A percentile compares a stretch with the other conserved stretches of the same genome.
These are phyloP conservation scores for Barnettozyma siamensis DNA, from an alignment of 805 yeast genomes.

Conservation along the genomic window DNA sequence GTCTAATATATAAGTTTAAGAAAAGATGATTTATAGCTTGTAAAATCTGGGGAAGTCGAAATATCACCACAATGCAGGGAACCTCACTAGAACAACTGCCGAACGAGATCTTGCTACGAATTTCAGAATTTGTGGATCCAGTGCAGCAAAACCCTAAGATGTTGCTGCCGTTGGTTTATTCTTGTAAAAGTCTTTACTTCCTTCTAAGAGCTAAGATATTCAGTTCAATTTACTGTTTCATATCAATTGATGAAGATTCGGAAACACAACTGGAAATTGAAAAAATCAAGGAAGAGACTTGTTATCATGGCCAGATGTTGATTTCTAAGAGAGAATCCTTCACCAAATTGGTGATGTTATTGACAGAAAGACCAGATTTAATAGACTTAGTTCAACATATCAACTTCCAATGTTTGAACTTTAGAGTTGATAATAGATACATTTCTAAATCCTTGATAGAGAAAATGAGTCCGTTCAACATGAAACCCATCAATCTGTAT, in stretches of 20 bases:
- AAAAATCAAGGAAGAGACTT: not conserved
- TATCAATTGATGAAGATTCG: conserved; percentile 12
- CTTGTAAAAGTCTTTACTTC: conserved; percentile 12
- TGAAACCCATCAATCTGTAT: conserved; percentile 6
- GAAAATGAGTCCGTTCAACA: not conserved
- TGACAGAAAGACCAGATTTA: conserved; percentile 3
- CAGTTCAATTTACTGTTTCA: conserved; percentile 11
- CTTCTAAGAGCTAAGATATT: conserved; percentile 10
- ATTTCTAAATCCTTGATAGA: not conserved
- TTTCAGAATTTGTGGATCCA: conserved; percentile 2
- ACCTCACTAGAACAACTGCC: conserved; percentile 2
- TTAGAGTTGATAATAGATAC: conserved; percentile 2
- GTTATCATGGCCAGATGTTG: not conserved
- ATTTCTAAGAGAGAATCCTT: not conserved
- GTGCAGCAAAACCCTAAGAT: conserved; percentile 6
- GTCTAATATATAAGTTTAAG: no score
- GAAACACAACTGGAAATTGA: not conserved
- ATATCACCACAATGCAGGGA: not conserved
- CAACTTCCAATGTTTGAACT: conserved; percentile 5
- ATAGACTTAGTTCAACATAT: conserved; percentile 3
- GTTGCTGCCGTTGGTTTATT: conserved; percentile 7
- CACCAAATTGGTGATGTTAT: conserved; percentile 1
- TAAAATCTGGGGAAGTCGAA: not conserved
- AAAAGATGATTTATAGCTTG: no score
- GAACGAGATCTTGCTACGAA: conserved; percentile 4